Evolutionary conservation across 176 grass and related monocot species (phyloP).

Genomic region (Avena insularis): DNA sequence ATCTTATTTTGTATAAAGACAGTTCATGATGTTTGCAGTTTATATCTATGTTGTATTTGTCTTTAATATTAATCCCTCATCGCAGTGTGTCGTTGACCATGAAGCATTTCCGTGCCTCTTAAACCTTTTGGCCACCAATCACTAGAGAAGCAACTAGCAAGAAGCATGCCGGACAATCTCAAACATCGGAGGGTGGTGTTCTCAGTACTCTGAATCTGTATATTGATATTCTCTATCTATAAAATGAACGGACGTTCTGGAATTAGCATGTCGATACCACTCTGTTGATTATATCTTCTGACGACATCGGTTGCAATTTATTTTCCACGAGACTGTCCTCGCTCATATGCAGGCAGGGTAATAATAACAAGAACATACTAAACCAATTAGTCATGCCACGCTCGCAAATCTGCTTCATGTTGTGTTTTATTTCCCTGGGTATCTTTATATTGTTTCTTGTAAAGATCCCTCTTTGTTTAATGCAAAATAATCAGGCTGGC

Average conservation of each 20-base stretch:
- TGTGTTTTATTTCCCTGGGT: too few relatives aligned
- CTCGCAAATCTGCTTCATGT: neutral
- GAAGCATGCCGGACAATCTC: conserved; percentile 89
- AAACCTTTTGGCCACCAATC: conserved; percentile 70
- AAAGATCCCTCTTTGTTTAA: too few relatives aligned
- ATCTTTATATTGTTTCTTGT: too few relatives aligned
- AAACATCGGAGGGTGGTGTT: conserved; percentile 80
- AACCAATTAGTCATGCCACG: neutral
- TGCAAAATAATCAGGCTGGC: too few relatives aligned
- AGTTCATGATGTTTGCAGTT: neutral
- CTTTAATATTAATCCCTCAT: neutral
- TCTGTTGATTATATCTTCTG: neutral
- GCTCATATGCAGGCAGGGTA: too few relatives aligned
- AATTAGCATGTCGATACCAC: neutral
- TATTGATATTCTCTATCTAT: neutral
- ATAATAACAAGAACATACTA: neutral
- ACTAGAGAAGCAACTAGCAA: conserved; percentile 36
- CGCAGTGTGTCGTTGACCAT: conserved; percentile 82
- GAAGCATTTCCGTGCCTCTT: conserved; percentile 76
- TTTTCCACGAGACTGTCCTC: neutral
- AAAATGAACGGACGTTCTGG: neutral
- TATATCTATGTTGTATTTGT: neutral
- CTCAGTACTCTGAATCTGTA: neutral
- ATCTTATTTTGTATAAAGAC: neutral
- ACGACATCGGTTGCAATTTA: neutral